Evolutionary conservation across 2,329 filamentous ascomycete genomes (phyloP).

Genomic region (Waltergamsia citrina): DNA sequence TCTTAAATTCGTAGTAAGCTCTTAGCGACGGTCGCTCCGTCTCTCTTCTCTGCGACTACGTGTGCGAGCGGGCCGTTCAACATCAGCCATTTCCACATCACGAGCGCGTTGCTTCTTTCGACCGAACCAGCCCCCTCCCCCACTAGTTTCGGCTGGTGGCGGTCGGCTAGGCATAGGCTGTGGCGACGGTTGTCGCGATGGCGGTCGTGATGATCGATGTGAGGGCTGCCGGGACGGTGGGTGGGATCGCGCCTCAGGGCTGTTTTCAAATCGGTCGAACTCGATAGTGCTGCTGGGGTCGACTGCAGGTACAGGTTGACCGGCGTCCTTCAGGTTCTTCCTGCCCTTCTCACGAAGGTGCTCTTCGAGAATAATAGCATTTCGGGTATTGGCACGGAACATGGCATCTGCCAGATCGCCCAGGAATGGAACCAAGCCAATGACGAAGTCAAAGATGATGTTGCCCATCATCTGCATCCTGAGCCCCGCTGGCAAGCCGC

Average conservation of each 20-base stretch:
- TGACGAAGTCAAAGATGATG: constrained; percentile 61
- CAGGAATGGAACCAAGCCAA: constrained; percentile 66
- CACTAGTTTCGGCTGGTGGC: constrained; percentile 15
- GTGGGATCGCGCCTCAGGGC: constrained; percentile 15
- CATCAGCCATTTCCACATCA: constrained; percentile 19
- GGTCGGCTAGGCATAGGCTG: constrained; percentile 12
- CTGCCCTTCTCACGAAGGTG: constrained; percentile 60
- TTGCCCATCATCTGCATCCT: constrained; percentile 71
- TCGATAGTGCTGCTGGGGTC: constrained; percentile 44
- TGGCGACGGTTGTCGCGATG: neutral
- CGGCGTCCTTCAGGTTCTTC: constrained; percentile 38
- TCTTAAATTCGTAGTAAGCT: no score
- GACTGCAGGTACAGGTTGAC: constrained; percentile 32
- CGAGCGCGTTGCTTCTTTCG: constrained; percentile 15
- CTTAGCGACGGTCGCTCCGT: no score
- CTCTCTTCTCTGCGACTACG: constrained; percentile 9
- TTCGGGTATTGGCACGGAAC: constrained; percentile 69
- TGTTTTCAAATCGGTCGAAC: constrained; percentile 30
- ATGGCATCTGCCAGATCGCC: constrained; percentile 68
- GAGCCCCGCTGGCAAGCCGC: constrained; percentile 56
- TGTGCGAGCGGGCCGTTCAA: constrained; percentile 7
- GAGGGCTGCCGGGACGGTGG: constrained; percentile 13
- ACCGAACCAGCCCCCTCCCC: constrained; percentile 16
- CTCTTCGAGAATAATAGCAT: constrained; percentile 59
- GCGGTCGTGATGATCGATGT: constrained; percentile 7